Conservation (phyloP, 2,329 filamentous ascomycete species). For the Chaetothyriales sp. region DNA sequence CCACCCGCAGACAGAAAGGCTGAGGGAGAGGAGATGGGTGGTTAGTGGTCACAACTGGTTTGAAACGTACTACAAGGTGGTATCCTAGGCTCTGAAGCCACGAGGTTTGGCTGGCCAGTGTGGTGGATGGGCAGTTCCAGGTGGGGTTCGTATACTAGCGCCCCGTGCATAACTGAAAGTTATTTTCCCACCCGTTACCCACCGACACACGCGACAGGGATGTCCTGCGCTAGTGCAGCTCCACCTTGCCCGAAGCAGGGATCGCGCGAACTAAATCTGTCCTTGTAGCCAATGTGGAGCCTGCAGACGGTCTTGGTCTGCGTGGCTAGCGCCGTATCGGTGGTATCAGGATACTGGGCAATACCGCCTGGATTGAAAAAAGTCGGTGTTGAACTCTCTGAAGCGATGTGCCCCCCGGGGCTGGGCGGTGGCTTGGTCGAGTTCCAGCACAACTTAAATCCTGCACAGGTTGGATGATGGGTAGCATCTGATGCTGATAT, state of each 20-base stretch:
- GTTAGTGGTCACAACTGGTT: not conserved
- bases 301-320: not conserved
- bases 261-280: not conserved
- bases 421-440: too few species aligned
- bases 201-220: not conserved
- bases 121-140: not conserved
- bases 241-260: not conserved
- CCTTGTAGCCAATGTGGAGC: not conserved
- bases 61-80: not conserved
- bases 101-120: not conserved
- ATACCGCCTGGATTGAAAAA: not conserved
- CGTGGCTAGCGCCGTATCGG: not conserved
- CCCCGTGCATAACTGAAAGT: not conserved
- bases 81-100: not conserved
- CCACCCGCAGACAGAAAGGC: too few species aligned
- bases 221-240: constrained; percentile 2
- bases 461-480: not conserved
- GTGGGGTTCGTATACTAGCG: constrained; percentile 8
- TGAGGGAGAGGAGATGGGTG: not conserved
- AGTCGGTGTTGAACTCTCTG: not conserved
- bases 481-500: not conserved
- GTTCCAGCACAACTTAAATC: too few species aligned
- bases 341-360: not conserved
- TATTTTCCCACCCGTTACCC: not conserved
- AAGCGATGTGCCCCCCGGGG: not conserved